Evolutionary conservation across 345 rosid genomes (phyloP).

Genomic region (Eucalyptus albens): DNA sequence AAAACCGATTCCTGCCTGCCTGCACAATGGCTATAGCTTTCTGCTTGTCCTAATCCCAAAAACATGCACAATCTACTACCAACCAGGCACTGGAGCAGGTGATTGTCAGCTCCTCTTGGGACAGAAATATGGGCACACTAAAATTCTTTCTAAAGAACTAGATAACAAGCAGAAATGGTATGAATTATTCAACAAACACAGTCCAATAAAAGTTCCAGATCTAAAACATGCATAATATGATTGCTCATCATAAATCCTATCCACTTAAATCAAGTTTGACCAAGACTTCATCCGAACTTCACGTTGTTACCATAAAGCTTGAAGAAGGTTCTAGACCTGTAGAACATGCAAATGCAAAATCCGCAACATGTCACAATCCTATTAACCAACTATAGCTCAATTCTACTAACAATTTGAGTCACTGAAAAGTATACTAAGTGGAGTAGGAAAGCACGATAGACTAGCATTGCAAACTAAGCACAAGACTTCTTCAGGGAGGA

Average conservation of each 20-base stretch:
- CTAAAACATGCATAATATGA: background rate
- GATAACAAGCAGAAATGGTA: background rate
- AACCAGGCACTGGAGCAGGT: background rate
- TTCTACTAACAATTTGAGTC: background rate
- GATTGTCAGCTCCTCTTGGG: background rate
- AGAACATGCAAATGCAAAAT: background rate
- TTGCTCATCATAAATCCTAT: background rate
- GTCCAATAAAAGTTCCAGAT: background rate
- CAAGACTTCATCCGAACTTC: background rate
- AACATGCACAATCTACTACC: background rate
- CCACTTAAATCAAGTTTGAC: background rate
- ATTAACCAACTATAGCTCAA: background rate
- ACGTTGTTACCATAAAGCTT: background rate
- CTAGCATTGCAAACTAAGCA: background rate
- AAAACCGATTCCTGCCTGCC: background rate
- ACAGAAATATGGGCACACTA: background rate
- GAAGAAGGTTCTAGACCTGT: background rate
- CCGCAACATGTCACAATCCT: background rate
- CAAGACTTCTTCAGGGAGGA: background rate
- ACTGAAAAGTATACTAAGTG: background rate
- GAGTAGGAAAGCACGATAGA: background rate
- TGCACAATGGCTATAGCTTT: background rate
- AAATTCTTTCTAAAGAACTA: background rate
- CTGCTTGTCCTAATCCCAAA: background rate
- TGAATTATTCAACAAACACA: background rate